Base-by-base conservation (phyloP, 352 stramenopile species). In the Pythium plurisporium region DNA sequence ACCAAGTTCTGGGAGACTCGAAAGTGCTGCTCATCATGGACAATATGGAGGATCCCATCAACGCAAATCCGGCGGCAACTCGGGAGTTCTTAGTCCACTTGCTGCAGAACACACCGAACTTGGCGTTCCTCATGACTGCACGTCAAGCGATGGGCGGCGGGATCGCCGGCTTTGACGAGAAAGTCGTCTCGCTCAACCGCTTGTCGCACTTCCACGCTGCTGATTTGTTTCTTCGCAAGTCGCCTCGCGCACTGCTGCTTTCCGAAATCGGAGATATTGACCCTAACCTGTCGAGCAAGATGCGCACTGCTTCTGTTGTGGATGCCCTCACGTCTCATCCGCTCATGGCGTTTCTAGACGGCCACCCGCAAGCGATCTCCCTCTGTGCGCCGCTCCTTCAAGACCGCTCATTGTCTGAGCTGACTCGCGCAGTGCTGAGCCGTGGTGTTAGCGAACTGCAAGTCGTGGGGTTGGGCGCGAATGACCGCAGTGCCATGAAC, bases 31-130 rank as follows among this genome's bases (percentile, higher is more conserved):
- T 92, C 15, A 74, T 92, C 33, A 71, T 92, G 65, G 82, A 92
- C 68, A 89, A 92, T 64, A 87, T 90, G 76, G 79, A 92, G 54
- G 82, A 92, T 45, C 78, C 79, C 22, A 82, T 86, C 60, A 88
- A 88, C 49, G 73, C 81, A 1, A 83, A 81, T 14, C 76, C 77
- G 4, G 68, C 74, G 4, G 45, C 61, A n/a, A 70, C 83, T 19
- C 76, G 76, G 11, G 70, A 86, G 17, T 89, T 87, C 30, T 38
- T 92, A 27, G 45, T 89, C 15, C 69, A 87, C 17, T 44, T 92
- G 36, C 67, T 92, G 14, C 78, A 87, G 44, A 81, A 74, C 29
- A 87, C 73, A 0, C 72, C 79, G 4, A 64, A 73, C 4, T 56
- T 90, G 22, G 73, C 76, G 11, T 83, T 92, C 57, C 33, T 92